phyloP scores from a whole-genome alignment of 768 basidiomycete genomes.

The Pholiota conissans region DNA sequence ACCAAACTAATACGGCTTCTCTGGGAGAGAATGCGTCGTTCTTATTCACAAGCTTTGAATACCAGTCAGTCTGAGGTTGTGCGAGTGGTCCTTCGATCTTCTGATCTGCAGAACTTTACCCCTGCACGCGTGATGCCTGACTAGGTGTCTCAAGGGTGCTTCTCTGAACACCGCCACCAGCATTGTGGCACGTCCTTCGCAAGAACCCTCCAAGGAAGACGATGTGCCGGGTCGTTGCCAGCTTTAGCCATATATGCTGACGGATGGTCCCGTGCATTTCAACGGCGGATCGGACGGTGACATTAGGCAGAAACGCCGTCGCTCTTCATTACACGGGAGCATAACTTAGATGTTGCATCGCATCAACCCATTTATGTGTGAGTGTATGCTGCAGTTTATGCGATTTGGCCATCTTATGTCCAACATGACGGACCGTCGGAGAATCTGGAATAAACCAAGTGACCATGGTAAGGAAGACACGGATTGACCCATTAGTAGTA shows the following conservation, averaged over 20 bases:
- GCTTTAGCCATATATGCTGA: not conserved
- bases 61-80: not conserved
- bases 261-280: not conserved
- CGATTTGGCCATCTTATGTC: not conserved
- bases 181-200: constrained; percentile 18
- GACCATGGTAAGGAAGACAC: not conserved
- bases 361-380: not conserved
- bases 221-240: not conserved
- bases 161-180: constrained; percentile 28
- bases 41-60: not conserved
- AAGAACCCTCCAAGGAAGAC: constrained; percentile 11
- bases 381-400: not conserved
- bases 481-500: not conserved
- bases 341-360: not conserved
- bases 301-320: not conserved
- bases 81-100: constrained; percentile 9
- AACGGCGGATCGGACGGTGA: not conserved
- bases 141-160: constrained; percentile 3
- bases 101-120: constrained; percentile 17
- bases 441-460: constrained; percentile 2
- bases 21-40: not conserved
- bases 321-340: not conserved
- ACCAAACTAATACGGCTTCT: not conserved
- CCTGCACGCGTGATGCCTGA: not conserved
- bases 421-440: not conserved